Base-by-base conservation (phyloP, 2,329 filamentous ascomycete species). In the Talaromyces sp. region DNA sequence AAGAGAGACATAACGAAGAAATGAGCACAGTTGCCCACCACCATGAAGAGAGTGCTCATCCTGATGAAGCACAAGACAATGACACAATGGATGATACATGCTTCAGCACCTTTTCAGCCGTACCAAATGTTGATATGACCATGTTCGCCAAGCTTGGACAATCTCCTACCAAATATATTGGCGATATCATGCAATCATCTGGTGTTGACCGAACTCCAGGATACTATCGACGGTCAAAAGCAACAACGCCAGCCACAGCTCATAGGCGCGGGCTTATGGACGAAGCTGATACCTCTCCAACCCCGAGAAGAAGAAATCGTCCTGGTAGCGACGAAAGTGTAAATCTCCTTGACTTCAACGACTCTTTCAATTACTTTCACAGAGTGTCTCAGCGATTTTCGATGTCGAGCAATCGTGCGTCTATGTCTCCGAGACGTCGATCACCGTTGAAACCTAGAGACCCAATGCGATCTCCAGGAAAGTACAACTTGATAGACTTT, bases 331-430 rank as follows among this genome's bases (percentile, higher is more conserved):
- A 79, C 31, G 84, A 90, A 72, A 91, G 90, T 3, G 90, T 90
- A 16, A 96, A 91, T 72, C 83, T 97, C 39, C 84, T 97, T 52
- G 95, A 98, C 74, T 96, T 97, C 71, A 96, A 92, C 0, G 91
- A 95, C 66, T 91, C 93, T 70, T 83, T 89, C 66, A 85, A 87
- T 69, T 81, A 82, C 11, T 83, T 85, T 64, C 78, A 78, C 33
- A 81, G 79, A 65, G 68, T 76, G 59, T 74, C 80, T 63, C 77
- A 87, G 68, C 79, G 84, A 60, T 79, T 83, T 70, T 69, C 72
- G 66, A 70, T 76, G 63, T 71, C 74, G 61, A 70, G 73, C 69
- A 72, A 72, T 59, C 75, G 73, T 45, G 78, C 73, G 63, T 78
- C 75, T 24, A 47, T 66, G 22, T 77, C 76, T 35, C 75, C 76